Conservation (phyloP, 2,329 filamentous ascomycete species). For the Diaporthe vexans region DNA sequence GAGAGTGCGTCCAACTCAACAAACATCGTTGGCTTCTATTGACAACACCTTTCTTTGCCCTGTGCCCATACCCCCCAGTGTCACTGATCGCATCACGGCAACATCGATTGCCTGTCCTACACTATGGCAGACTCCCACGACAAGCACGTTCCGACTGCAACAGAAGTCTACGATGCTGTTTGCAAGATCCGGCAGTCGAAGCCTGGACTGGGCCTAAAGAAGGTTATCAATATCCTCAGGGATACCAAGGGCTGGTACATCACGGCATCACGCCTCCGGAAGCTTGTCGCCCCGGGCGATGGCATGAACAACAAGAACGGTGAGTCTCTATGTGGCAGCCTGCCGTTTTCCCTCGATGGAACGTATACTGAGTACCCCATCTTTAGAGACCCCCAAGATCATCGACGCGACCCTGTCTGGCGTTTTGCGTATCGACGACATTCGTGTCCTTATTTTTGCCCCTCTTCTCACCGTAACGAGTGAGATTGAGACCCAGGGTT, state of each 20-base stretch:
- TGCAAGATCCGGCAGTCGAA: not conserved
- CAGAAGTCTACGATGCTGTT: not conserved
- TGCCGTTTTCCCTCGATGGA: not conserved
- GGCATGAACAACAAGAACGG: not conserved
- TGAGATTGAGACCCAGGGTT: not conserved
- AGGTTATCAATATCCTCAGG: not conserved
- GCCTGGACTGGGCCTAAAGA: not conserved
- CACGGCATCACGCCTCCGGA: not conserved
- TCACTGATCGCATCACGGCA: not conserved
- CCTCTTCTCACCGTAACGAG: not conserved
- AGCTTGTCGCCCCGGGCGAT: not conserved
- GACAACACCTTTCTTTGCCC: not conserved
- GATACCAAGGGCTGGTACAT: not conserved
- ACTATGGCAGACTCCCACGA: not conserved
- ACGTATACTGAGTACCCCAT: not conserved
- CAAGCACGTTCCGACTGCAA: not conserved
- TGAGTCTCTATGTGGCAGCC: not conserved
- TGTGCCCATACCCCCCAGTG: not conserved
- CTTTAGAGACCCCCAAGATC: not conserved
- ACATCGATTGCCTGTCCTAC: not conserved
- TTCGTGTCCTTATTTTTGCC: not conserved
- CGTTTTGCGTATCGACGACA: not conserved
- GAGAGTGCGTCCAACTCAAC: no score
- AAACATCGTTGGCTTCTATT: not conserved
- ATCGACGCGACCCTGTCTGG: not conserved